Evolutionary conservation across 768 basidiomycete species (phyloP).

Genomic region (Cystobasidium tubakii): DNA sequence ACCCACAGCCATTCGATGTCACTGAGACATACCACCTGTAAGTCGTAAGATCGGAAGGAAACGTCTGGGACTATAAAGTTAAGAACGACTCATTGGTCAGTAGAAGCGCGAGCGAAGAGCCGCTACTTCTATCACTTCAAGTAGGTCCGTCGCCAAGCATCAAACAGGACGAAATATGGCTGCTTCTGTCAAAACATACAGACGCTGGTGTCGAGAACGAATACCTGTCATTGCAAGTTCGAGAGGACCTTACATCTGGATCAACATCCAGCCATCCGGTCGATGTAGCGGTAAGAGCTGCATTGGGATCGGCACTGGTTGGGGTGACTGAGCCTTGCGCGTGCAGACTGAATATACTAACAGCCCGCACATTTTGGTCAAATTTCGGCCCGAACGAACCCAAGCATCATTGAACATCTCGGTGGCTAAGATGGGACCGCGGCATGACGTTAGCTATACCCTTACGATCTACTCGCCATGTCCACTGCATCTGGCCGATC

Average conservation of each 20-base stretch:
- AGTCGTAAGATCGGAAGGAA: not conserved
- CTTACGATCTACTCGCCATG: not conserved
- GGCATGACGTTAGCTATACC: not conserved
- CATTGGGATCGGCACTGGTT: not conserved
- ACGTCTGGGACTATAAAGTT: not conserved
- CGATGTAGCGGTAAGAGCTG: not conserved
- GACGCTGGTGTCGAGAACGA: not conserved
- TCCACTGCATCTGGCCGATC: not conserved
- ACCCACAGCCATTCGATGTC: slow-evolving; percentile 16
- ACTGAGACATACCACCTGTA: slow-evolving; percentile 19
- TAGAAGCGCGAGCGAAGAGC: not conserved
- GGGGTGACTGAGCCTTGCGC: not conserved
- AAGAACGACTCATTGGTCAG: not conserved
- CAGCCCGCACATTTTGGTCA: slow-evolving; percentile 25
- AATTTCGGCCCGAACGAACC: slow-evolving; percentile 9
- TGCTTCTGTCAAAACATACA: slow-evolving; percentile 17
- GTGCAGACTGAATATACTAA: slow-evolving; percentile 18
- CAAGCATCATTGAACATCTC: slow-evolving; percentile 7
- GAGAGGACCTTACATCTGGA: not conserved
- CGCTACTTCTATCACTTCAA: not conserved
- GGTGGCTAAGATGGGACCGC: not conserved
- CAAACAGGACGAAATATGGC: slow-evolving; percentile 15
- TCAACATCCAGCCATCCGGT: not conserved
- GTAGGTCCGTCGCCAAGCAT: slow-evolving; percentile 21
- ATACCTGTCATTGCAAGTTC: not conserved